These are phyloP conservation scores for Penicillium verhagenii DNA, from an alignment of 495 filamentous ascomycete genomes.

Conservation along the genomic window DNA sequence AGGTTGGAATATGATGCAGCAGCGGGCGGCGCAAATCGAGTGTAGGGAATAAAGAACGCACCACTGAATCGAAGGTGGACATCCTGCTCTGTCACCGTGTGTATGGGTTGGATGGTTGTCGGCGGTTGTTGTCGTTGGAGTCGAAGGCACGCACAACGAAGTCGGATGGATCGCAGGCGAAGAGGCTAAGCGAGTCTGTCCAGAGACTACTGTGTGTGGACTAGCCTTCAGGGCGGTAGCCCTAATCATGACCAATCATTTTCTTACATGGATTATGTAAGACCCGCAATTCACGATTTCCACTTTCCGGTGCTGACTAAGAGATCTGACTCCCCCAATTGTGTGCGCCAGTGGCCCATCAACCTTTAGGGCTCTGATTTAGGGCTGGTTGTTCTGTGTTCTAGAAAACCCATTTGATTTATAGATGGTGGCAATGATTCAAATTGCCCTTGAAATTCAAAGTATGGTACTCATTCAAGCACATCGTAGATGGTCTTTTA, in stretches of 20 bases:
- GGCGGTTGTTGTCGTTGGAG: slow-evolving; percentile 52
- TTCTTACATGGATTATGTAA: neutral
- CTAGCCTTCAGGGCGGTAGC: slow-evolving; percentile 39
- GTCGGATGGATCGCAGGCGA: slow-evolving; percentile 43
- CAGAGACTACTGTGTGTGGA: slow-evolving; percentile 38
- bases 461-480: neutral
- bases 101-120: slow-evolving; percentile 47
- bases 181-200: slow-evolving; percentile 38
- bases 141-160: slow-evolving; percentile 48
- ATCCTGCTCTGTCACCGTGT: slow-evolving; percentile 66
- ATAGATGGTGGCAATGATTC: neutral
- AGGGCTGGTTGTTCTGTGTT: slow-evolving; percentile 22
- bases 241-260: slow-evolving; percentile 36
- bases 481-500: neutral
- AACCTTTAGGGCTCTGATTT: slow-evolving; percentile 20
- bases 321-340: slow-evolving; percentile 11
- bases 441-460: too few relatives aligned
- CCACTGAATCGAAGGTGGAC: slow-evolving; percentile 96
- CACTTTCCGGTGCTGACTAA: slow-evolving; percentile 13
- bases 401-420: slow-evolving; percentile 16
- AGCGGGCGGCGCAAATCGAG: neutral
- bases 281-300: neutral
- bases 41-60: slow-evolving; percentile 54
- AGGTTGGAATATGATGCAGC: slow-evolving; percentile 5
- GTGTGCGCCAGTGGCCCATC: slow-evolving; percentile 7